Evolutionary conservation across 148 eudicot species (phyloP).

Genomic region (Cornus suecica): DNA sequence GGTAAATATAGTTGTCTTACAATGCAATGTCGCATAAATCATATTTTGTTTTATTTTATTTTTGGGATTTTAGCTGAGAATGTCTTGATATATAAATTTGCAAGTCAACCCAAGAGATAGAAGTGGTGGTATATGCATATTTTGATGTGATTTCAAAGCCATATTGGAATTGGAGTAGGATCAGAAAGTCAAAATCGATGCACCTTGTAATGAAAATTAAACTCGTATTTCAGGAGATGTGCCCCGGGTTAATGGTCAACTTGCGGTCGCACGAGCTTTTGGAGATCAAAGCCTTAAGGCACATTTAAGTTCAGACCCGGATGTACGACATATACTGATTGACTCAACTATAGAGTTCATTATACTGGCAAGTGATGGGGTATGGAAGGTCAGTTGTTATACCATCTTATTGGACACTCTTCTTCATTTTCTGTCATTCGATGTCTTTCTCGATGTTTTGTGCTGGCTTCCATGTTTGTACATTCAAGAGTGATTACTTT

Average conservation of each 20-base stretch:
- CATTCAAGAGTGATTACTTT: too few relatives aligned
- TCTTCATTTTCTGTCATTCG: not conserved
- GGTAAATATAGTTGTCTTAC: conserved; percentile 20
- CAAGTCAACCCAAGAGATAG: not conserved
- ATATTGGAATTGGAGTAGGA: not conserved
- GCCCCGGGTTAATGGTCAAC: conserved; percentile 44
- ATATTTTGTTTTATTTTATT: too few relatives aligned
- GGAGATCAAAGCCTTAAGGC: conserved; percentile 47
- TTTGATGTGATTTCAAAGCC: not conserved
- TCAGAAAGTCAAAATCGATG: not conserved
- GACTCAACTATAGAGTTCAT: conserved; percentile 29
- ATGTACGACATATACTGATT: conserved; percentile 32
- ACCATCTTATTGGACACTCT: not conserved
- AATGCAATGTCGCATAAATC: not conserved
- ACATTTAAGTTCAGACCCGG: conserved; percentile 45
- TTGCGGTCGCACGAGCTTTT: conserved; percentile 49
- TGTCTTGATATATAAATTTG: not conserved
- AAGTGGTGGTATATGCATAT: not conserved
- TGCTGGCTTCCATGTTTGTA: too few relatives aligned
- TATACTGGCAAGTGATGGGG: conserved; percentile 43
- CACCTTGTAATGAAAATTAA: not conserved
- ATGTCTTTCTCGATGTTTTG: not conserved
- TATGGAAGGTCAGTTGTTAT: conserved; percentile 38
- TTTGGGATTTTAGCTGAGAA: not conserved
- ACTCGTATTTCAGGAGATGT: conserved; percentile 31